Evolutionary conservation across 768 basidiomycete species (phyloP), one percentile per base, ranked within the genome.

Genomic region (Tubosaeta sp.): DNA sequence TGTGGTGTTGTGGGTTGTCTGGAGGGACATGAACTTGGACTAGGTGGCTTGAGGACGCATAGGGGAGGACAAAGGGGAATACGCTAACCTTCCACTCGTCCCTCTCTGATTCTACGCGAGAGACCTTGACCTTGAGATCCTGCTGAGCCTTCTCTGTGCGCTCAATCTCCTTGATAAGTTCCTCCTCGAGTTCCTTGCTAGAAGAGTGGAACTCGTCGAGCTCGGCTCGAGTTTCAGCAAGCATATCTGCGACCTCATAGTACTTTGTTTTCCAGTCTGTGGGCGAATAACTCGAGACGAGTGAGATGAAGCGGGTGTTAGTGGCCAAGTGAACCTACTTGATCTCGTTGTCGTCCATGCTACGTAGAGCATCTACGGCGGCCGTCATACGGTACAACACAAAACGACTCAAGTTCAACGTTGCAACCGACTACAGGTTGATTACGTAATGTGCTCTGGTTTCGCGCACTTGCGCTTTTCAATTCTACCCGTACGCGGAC

Each of bases 111-210:
- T 90, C 87, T 43, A 86, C 78, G 59, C 77, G 81, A 29, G 79
- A 74, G 25, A 80, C 83, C 69, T 86, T 90, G 59, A 81, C 76
- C 72, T 77, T 83, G 30, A 90, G 78, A 21, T 91, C 90, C 65
- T 84, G 81, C 65, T 92, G 88, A 1, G 87, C 77, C 69, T 84
- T 87, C 73, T 94, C 90, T 35, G 91, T 89, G 48, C 87, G 77
- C 64, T 90, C 89, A 51, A 98, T 73, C 67, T 98, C 95, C 55
- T 79, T 80, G 76, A 94, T 93, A 58, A 97, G 72, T 70, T 97
- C 95, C 51, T 92, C 88, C 71, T 95, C 93, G 31, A 95, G 80
- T 58, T 94, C 92, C 70, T 88, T 91, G 74, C 88, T 86, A 55
- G 88, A 84, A 59, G 84, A 76, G 61, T 91, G 86, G 66, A 92